Evolutionary conservation across 225 moss, liverwort and hornwort species (phyloP), one percentile per base, ranked within the genome.

Genomic region (Sphagnum tenellum): DNA sequence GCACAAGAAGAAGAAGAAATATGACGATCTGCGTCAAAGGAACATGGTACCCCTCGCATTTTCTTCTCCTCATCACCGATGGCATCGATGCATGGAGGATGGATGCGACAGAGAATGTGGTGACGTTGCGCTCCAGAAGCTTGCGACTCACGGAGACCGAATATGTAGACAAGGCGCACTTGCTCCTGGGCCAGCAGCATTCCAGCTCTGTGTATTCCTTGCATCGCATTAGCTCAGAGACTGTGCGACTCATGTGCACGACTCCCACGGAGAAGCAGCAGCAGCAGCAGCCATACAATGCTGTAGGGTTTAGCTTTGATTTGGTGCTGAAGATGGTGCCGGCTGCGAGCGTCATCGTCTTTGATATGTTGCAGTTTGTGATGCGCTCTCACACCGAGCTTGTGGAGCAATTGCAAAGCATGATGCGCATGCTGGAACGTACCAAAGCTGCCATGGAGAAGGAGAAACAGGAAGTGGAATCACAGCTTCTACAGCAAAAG

Each of bases 11-110:
- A 29, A 29, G 29, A 29, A 29, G 29, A 29, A 29, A 29, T 29
- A 29, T 29, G 29, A 29, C 29, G 52, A 9, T 52, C 7, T 52
- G 9, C 9, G 52, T 52, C 7, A 52, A 52, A 52, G 52, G 52
- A 52, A 78, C 61, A 7, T 84, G 84, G 84, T 62, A 80, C 46
- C 80, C 84, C 8, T 68, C 52, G 9, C 72, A 84, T 53, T 84
- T 84, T 55, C 66, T 69, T 46, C 50, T 84, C 45, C 71, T 77
- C 54, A 12, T 84, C 29, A 80, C 77, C 59, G 84, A 81, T 66
- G 80, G 75, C 48, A 47, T 49, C 8, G 68, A 60, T 54, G 77
- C 80, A 3, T 84, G 84, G 84, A 81, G 71, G 57, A 74, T 75
- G 52, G 57, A 54, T 59, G 80, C 78, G n/a, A 50, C 71, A 4